Evolutionary conservation across 2,329 filamentous ascomycete genomes (phyloP).

Genomic region (Sporothrix phasma): DNA sequence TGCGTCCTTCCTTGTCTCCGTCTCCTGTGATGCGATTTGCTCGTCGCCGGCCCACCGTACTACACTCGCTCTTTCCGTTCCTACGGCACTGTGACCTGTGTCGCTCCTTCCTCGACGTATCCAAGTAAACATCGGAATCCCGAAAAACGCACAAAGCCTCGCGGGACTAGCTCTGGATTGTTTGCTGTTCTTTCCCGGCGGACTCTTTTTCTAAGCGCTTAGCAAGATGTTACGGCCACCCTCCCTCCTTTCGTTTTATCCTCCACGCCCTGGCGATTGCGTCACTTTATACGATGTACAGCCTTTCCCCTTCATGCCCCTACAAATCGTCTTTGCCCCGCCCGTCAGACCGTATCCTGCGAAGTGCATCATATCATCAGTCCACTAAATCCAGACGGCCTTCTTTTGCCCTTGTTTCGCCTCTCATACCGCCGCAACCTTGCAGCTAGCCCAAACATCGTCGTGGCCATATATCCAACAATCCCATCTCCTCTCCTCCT

Average conservation of each 20-base stretch:
- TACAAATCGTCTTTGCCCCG: too few relatives aligned
- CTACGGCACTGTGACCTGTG: neutral
- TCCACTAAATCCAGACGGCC: neutral
- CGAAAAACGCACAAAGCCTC: neutral
- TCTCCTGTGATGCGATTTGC: neutral
- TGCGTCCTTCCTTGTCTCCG: neutral
- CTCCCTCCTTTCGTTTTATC: neutral
- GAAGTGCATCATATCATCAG: conserved; percentile 7
- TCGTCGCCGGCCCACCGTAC: neutral
- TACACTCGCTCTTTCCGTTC: neutral
- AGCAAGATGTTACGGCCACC: neutral
- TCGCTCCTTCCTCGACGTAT: neutral
- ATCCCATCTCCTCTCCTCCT: neutral
- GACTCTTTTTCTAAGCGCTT: neutral
- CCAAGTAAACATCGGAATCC: neutral
- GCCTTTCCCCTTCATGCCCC: neutral
- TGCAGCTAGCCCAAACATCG: too few relatives aligned
- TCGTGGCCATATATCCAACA: too few relatives aligned
- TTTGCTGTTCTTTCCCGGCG: neutral
- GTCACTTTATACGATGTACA: neutral
- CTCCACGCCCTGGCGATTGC: neutral
- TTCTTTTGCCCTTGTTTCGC: neutral
- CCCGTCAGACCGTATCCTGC: neutral
- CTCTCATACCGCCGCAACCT: neutral
- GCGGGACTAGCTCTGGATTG: neutral